Percentiles rank a stretch among this genome's conserved stretches.
Conservation (phyloP, 192 early-diverging fungal genomes). For the Umbelopsis sp. region DNA sequence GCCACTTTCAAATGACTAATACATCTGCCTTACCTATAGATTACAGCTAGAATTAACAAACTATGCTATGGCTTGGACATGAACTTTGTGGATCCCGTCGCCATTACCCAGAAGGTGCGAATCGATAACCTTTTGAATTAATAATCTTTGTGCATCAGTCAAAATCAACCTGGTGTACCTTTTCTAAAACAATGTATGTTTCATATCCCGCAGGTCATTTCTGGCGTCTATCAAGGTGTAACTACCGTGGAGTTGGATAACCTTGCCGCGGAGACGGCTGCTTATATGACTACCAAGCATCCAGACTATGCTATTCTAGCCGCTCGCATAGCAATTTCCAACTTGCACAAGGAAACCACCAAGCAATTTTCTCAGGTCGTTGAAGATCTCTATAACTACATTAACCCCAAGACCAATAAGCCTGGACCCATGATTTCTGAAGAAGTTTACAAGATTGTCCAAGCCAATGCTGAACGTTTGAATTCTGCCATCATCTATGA, state of each 20-base stretch:
- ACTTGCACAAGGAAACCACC: conserved; percentile 90
- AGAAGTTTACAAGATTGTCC: conserved; percentile 65
- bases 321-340: conserved; percentile 96
- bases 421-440: conserved; percentile 92
- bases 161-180: background rate
- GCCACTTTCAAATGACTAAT: background rate
- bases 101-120: conserved; percentile 92
- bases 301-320: conserved; percentile 98
- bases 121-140: background rate
- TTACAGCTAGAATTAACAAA: conserved; percentile 92
- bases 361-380: conserved; percentile 83
- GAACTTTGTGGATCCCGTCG: conserved; percentile 94
- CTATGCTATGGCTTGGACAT: conserved; percentile 95
- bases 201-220: conserved; percentile 61
- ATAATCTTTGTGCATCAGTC: background rate
- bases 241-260: conserved; percentile 88
- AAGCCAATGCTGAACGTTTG: conserved; percentile 76
- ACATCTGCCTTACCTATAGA: conserved; percentile 35
- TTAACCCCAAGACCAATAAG: conserved; percentile 90
- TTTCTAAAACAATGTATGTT: background rate
- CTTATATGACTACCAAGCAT: conserved; percentile 91
- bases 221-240: conserved; percentile 86
- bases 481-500: conserved; percentile 98
- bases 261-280: conserved; percentile 88
- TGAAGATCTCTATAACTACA: conserved; percentile 82